Conservation (phyloP, 1,284 basidiomycete genomes). For the Jaminaea rosea region DNA sequence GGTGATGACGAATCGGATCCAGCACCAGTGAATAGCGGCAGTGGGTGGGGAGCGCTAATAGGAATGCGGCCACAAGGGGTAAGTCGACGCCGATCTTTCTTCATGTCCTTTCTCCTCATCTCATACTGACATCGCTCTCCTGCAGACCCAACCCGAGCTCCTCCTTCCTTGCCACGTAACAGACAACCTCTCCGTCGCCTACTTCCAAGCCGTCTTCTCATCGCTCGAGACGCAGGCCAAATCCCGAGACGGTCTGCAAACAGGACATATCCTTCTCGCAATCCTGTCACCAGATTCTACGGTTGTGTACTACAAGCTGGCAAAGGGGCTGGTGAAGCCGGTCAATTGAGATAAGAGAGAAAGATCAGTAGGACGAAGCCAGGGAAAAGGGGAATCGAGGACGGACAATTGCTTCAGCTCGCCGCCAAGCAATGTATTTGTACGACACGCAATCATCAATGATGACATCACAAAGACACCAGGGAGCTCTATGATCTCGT, state of each 20-base stretch:
- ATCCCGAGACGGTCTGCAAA: background rate
- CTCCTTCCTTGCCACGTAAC: background rate
- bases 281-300: slow-evolving; percentile 39
- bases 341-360: slow-evolving; percentile 23
- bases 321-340: slow-evolving; percentile 40
- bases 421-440: no score
- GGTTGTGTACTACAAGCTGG: slow-evolving; percentile 40
- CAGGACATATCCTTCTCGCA: slow-evolving; percentile 28
- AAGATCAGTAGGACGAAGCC: no score
- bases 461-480: no score
- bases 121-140: background rate
- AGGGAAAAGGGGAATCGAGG: no score
- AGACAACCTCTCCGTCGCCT: background rate
- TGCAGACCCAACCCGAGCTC: background rate
- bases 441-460: no score
- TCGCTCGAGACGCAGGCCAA: background rate
- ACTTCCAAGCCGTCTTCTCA: background rate
- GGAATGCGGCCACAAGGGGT: background rate
- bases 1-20: background rate
- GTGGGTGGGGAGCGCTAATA: background rate
- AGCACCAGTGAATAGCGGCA: background rate
- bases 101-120: background rate
- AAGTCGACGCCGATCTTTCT: slow-evolving; percentile 3
- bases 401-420: no score
- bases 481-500: no score